phyloP scores from a whole-genome alignment of 2,329 filamentous ascomycete species.

The Botrytis pseudocinerea region DNA sequence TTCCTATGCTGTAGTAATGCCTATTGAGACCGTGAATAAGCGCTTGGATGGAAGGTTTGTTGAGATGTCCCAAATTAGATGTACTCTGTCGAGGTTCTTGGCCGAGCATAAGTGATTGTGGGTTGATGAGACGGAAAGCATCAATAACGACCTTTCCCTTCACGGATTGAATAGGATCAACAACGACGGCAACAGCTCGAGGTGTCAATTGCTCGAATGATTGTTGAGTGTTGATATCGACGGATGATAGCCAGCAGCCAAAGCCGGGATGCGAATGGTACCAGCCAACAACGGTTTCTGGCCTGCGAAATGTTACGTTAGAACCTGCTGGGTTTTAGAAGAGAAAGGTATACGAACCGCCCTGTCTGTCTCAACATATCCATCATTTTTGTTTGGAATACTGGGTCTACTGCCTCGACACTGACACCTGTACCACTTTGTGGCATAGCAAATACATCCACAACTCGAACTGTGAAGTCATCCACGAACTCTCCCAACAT shows the following conservation, averaged over 20 bases:
- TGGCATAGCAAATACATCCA: slow-evolving; percentile 99
- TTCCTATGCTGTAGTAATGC: slow-evolving; percentile 98
- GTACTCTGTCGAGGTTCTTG: slow-evolving; percentile 98
- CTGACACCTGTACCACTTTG: slow-evolving; percentile 97
- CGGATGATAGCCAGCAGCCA: slow-evolving; percentile 97
- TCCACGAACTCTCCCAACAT: slow-evolving; percentile 99
- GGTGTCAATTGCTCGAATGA: slow-evolving; percentile 99
- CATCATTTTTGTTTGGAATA: slow-evolving; percentile 99
- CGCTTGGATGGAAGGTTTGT: slow-evolving; percentile 99
- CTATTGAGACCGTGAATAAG: slow-evolving; percentile 97
- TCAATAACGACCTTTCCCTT: slow-evolving; percentile 99
- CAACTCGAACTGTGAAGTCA: slow-evolving; percentile 96
- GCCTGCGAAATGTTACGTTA: slow-evolving; percentile 53
- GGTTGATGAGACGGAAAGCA: slow-evolving; percentile 97
- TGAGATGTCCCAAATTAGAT: slow-evolving; percentile 94
- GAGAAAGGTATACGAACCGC: slow-evolving; percentile 56
- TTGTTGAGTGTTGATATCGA: slow-evolving; percentile 99
- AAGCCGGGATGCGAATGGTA: slow-evolving; percentile 99
- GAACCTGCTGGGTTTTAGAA: slow-evolving; percentile 11
- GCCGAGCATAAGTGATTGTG: slow-evolving; percentile 95
- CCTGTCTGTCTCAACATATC: slow-evolving; percentile 98
- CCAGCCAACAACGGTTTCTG: slow-evolving; percentile 97
- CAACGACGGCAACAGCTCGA: slow-evolving; percentile 93
- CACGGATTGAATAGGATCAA: slow-evolving; percentile 98
- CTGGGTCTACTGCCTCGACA: slow-evolving; percentile 96